A percentile compares a stretch with the other conserved stretches of the same genome.
Conservation (phyloP, 2,329 filamentous ascomycete species). For the Venturia effusa region DNA sequence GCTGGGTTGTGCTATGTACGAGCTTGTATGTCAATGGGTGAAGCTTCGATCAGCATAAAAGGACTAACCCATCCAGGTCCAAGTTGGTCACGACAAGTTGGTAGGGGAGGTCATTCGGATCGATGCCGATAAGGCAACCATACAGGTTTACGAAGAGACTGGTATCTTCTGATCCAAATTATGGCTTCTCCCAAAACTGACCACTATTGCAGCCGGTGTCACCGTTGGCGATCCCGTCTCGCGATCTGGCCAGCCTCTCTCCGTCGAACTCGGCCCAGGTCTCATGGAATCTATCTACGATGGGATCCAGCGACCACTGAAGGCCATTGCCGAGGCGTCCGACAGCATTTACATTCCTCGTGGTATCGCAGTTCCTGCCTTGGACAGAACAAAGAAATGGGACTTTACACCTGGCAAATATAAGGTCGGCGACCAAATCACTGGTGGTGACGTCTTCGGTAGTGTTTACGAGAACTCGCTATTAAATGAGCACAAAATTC, state of each 20-base stretch:
- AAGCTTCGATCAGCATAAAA: neutral
- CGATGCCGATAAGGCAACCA: conserved; percentile 87
- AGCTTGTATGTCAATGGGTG: conserved; percentile 55
- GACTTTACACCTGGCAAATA: conserved; percentile 74
- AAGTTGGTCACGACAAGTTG: conserved; percentile 82
- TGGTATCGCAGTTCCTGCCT: conserved; percentile 75
- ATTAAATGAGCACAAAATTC: conserved; percentile 83
- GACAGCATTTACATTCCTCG: conserved; percentile 96
- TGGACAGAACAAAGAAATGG: conserved; percentile 91
- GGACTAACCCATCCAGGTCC: conserved; percentile 47
- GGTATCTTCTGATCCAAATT: conserved; percentile 41
- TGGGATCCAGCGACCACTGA: conserved; percentile 91
- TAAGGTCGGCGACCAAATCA: conserved; percentile 96
- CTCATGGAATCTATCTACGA: conserved; percentile 99
- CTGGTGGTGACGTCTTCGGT: conserved; percentile 92
- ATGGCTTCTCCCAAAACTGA: neutral
- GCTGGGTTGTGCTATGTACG: conserved; percentile 99
- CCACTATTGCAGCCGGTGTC: conserved; percentile 59
- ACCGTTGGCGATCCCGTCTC: conserved; percentile 88
- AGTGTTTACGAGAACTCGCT: conserved; percentile 94
- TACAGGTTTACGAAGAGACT: conserved; percentile 99
- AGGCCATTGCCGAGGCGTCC: conserved; percentile 65
- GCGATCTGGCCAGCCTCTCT: conserved; percentile 88
- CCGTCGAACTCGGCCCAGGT: conserved; percentile 92
- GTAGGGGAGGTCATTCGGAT: conserved; percentile 98